Evolutionary conservation across 805 yeast genomes (phyloP), one percentile per base, ranked within the genome.

Genomic region (Debaryomyces castellii): DNA sequence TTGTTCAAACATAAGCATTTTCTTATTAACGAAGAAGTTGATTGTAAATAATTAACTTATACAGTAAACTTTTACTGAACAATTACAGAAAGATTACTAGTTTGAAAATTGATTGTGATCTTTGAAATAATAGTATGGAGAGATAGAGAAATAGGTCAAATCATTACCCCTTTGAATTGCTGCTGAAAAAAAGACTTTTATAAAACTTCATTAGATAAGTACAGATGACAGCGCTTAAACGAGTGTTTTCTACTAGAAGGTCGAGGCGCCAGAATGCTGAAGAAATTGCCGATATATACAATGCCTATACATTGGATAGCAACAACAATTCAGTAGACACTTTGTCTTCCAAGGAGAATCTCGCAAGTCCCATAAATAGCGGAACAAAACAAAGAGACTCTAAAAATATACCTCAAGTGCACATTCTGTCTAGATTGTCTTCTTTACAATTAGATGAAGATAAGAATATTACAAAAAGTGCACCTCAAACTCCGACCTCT

Each of bases 401-500:
- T n/a, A n/a, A 27, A 24, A 41, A 10, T 25, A 41, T 39, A 22
- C 40, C 49, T 4, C 55, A 52, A 5, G 49, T 59, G 4, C 66
- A 60, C 41, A 51, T 62, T 27, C 56, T 66, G 14, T 59, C 66
- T 0, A 43, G 64, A 28, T 41, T 63, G 23, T 56, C 62, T 14
- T 55, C 63, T 8, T 35, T 60, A 17, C 53, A 48, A 23, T 32
- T 43, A 14, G 54, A 52, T 20, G 53, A 48, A 10, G 49, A 48
- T 33, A 49, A 45, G 8, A 43, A 46, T 30, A 41, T 25, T 5
- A 48, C 46, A 8, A 55, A 55, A 43, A 54, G 67, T 51, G 67
- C 62, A 4, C 70, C 68, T 1, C 60, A 53, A 33, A 62, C 69
- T 2, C 73, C 72, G 2, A 53, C 54, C 5, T 60, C 68, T 7